Base-by-base conservation (phyloP, 2,329 filamentous ascomycete genomes). In the Cladosporium sp. region DNA sequence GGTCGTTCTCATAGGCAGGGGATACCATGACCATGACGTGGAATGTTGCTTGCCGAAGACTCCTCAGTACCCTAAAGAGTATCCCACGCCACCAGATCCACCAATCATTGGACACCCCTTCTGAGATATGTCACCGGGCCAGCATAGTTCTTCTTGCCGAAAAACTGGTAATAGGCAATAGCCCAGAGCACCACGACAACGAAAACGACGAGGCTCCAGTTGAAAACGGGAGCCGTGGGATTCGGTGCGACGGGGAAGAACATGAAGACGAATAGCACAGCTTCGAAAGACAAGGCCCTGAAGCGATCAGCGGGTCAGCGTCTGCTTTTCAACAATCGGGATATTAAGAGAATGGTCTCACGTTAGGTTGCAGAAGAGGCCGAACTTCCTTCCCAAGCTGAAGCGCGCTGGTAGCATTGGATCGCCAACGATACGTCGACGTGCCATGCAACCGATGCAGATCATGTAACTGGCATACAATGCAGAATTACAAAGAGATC, bases 401-500 rank as follows among this genome's bases (percentile, higher is more conserved):
- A 64, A 56, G 8, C 47, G 54, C 27, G 60, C 55, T 13, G 54
- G 50, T 8, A 56, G 56, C 29, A 61, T 39, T 5, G 58, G 48
- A 41, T 58, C 58, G 2, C 50, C 52, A 4, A 60, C 43, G 15
- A 64, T 43, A 17, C 57, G 50, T 18, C 51, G 47, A 41, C 51
- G 50, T 24, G 55, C 37, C 43, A 55, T 53, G 15, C 54, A 60
- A 32, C 47, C 41, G 41, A 64, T 60, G 36, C 57, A 43, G 17
- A 57, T 49, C 24, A 62, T 32, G 51, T 61, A 62, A 39, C 56
- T 57, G 36, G 55, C 56, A 51, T 59, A 57, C 32, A 64, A 54
- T 9, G 54, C 56, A 13, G 54, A 55, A 19, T 54, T 53, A 4
- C 64, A 67, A 17, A 74, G 62, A 4, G 71, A 69, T 22, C 73